phyloP scores from a whole-genome alignment of 116 monocot species.

The Trichopus zeylanicus region DNA sequence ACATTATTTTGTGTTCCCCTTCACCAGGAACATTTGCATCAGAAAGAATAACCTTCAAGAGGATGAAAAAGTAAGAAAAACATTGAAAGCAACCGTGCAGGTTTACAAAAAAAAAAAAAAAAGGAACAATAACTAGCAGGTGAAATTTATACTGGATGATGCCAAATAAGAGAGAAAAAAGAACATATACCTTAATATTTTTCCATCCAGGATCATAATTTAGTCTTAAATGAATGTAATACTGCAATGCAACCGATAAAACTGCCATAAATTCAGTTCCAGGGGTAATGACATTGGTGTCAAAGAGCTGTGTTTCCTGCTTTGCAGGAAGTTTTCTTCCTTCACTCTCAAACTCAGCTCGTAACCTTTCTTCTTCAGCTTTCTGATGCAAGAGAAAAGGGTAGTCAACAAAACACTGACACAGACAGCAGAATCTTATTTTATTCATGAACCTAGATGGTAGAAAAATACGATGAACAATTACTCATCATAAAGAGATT shows the following conservation, averaged over 20 bases:
- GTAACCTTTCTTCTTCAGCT: conserved; percentile 34
- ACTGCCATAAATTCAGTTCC: conserved; percentile 62
- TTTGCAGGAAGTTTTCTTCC: conserved; percentile 45
- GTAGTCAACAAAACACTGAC: background rate
- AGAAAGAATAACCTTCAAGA: conserved; percentile 56
- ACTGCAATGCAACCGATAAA: conserved; percentile 38
- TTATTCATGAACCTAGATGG: no score
- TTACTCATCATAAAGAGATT: background rate
- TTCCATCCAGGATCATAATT: conserved; percentile 57
- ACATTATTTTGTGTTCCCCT: conserved; percentile 65
- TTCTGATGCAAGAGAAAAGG: conserved; percentile 17
- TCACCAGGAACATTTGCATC: conserved; percentile 74
- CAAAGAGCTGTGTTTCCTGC: conserved; percentile 21
- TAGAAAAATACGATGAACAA: no score
- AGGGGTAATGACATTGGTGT: conserved; percentile 62
- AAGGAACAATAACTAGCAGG: background rate
- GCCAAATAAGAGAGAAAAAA: background rate
- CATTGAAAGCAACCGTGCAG: background rate
- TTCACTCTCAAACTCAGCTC: conserved; percentile 39
- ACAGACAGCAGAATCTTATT: no score
- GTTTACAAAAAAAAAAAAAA: background rate
- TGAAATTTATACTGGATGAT: background rate
- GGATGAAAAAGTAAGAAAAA: background rate
- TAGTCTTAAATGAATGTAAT: conserved; percentile 45
- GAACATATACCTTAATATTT: conserved; percentile 24